Conservation (phyloP, 768 basidiomycete genomes). For the Xanthoconium purpureum region DNA sequence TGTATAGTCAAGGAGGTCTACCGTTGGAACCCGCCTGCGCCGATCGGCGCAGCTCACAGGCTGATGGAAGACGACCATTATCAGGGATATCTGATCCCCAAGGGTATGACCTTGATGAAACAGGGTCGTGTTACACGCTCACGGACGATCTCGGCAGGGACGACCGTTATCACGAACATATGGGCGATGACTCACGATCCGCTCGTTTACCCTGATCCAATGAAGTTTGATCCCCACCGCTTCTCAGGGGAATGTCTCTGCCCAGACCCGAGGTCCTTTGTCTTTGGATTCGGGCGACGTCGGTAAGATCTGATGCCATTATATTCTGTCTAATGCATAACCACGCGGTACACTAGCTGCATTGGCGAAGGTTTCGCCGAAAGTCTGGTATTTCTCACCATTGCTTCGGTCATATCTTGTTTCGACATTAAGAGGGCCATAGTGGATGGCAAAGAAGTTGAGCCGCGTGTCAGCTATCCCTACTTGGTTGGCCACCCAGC, state of each 20-base stretch:
- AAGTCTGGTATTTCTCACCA: not conserved
- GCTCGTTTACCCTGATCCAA: not conserved
- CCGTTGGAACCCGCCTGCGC: conserved; percentile 13
- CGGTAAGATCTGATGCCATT: not conserved
- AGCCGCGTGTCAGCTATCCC: conserved; percentile 2
- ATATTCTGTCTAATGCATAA: not conserved
- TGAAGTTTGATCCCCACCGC: not conserved
- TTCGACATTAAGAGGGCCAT: not conserved
- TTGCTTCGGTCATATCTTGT: not conserved
- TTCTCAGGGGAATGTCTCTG: not conserved
- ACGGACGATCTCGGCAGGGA: not conserved
- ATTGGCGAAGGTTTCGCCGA: conserved; percentile 1
- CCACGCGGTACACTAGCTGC: not conserved
- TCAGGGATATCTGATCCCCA: not conserved
- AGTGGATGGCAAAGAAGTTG: not conserved
- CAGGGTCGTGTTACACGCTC: not conserved
- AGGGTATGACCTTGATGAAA: not conserved
- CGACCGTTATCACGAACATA: conserved; percentile 1
- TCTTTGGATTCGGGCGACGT: conserved; percentile 5
- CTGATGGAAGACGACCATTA: conserved; percentile 6
- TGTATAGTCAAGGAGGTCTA: conserved; percentile 25
- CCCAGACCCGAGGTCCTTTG: not conserved
- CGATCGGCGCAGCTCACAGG: conserved; percentile 10
- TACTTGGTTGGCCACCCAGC: not conserved
- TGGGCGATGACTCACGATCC: conserved; percentile 6